Conservation (phyloP, 1,284 basidiomycete genomes). For the Ceratobasidium theobromae region DNA sequence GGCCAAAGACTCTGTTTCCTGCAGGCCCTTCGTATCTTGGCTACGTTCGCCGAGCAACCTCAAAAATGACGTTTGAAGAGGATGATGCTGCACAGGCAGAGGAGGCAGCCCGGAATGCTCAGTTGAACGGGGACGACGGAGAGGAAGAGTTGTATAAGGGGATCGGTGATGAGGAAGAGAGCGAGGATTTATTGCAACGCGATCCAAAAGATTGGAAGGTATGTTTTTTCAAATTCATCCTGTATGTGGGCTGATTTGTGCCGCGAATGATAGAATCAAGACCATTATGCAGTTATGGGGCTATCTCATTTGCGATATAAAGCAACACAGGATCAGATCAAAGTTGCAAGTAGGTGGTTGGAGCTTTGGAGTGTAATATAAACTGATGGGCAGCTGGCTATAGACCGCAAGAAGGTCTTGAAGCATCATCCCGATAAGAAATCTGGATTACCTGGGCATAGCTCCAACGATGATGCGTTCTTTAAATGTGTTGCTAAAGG, state of each 20-base stretch:
- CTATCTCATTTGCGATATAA: constrained; percentile 87
- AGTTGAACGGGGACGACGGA: constrained; percentile 56
- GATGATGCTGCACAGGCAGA: constrained; percentile 66
- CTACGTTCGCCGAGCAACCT: constrained; percentile 71
- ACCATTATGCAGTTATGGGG: constrained; percentile 96
- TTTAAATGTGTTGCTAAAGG: constrained; percentile 99
- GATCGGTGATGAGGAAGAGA: constrained; percentile 90
- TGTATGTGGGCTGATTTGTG: neutral
- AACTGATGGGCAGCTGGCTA: constrained; percentile 18
- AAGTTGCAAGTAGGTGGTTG: constrained; percentile 81
- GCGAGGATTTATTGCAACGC: constrained; percentile 64
- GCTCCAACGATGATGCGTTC: constrained; percentile 93
- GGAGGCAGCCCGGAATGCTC: constrained; percentile 53
- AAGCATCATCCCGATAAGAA: constrained; percentile 99
- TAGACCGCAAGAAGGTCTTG: constrained; percentile 97
- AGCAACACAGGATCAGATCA: constrained; percentile 91
- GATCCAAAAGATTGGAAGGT: constrained; percentile 99
- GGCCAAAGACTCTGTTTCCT: constrained; percentile 61
- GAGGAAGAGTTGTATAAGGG: constrained; percentile 78
- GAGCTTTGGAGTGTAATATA: neutral
- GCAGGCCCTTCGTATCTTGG: constrained; percentile 83
- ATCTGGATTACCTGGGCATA: constrained; percentile 63
- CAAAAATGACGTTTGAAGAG: constrained; percentile 77
- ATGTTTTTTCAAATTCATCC: constrained; percentile 36
- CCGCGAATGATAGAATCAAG: constrained; percentile 73